Evolutionary conservation across 768 basidiomycete genomes (phyloP), one percentile per base, ranked within the genome.

Genomic region (Trametopsis cervina): DNA sequence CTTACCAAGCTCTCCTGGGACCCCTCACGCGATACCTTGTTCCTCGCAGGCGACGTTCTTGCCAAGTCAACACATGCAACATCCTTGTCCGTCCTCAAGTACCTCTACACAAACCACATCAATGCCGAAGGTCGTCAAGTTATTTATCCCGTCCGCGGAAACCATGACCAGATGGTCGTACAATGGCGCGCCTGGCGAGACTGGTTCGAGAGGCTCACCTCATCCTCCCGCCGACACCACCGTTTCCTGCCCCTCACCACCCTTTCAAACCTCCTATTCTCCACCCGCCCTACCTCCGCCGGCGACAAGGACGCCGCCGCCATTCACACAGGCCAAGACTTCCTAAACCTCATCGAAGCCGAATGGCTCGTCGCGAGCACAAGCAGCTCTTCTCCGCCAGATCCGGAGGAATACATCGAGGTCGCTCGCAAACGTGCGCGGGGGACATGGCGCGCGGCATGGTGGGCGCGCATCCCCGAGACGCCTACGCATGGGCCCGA

Each of bases 81-180:
- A n/a, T 85, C 87, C 0, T 63, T 83, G 50, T 69, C 75, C 4
- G 72, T 86, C 17, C 66, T 95, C 7, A 64, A 70, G 5, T 89
- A 77, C 63, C 73, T 96, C 73, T 66, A 80, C 2, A 58, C 66
- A 7, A 62, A 83, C 57, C 76, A 80, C 43, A 27, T 10, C 18
- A 15, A 33, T 33, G 17, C 42, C 39, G 43, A 44, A 20, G 43
- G 44, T 39, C 38, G n/a, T 35, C 52, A 56, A 33, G 43, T 36
- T 47, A 70, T 90, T 37, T 75, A 75, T 20, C 92, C 91, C 13
- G 90, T 96, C 2, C 80, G 94, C 24, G 94, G 95, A 0, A 98
- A 98, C 62, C 90, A 97, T 60, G 94, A 98, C 67, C 91, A 97
- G 65, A 76, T 76, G 53, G 79, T 93, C 38, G 75, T 97, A 39